Evolutionary conservation across 139 green algal genomes (phyloP), one percentile per base, ranked within the genome.

Genomic region (Closterium sp.): DNA sequence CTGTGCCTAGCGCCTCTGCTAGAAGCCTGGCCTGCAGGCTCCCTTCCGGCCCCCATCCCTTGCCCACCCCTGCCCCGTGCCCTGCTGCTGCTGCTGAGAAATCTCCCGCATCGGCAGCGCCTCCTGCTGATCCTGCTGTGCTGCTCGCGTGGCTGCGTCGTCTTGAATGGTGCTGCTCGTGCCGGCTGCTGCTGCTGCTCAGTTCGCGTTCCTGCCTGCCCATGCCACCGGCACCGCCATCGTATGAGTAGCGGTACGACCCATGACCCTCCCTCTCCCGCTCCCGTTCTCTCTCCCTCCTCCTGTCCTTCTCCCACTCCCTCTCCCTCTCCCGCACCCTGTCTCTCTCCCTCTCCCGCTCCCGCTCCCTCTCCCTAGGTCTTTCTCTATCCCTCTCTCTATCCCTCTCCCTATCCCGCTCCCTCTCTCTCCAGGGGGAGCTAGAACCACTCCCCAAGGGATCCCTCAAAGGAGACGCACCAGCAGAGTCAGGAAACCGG

Each of bases 1-100:
- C 84, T 11, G 84, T 87, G 84, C 84, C 84, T 87, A 87, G 84
- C 9, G 84, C 84, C 22, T 87, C 84, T 24, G 28, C 19, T 13
- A 87, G n/a, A 1, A 87, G 84, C 84, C 84, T 87, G n/a, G n/a
- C n/a, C 19, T 87, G 84, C n/a, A 87, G n/a, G 27, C 84, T 87
- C 27, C 84, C 84, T 31, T 87, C 84, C 9, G 84, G 84, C 2
- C 84, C 84, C 84, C 84, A 87, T 31, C 28, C n/a, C 84, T 87
- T 87, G 17, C n/a, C 84, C 11, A 24, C 2, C 84, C 84, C 84
- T 29, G 9, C n/a, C 84, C 84, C 22, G 9, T 13, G 21, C 0
- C 9, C 19, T 29, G 21, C 27, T 87, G 84, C 84, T 87, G 84
- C 84, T 87, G 84, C 11, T 87, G 84, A 73, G 50, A 45, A 45